Percentiles rank a stretch among this genome's conserved stretches.
phyloP scores from a whole-genome alignment of 2,329 filamentous ascomycete species.

The Colletotrichum zoysiae region DNA sequence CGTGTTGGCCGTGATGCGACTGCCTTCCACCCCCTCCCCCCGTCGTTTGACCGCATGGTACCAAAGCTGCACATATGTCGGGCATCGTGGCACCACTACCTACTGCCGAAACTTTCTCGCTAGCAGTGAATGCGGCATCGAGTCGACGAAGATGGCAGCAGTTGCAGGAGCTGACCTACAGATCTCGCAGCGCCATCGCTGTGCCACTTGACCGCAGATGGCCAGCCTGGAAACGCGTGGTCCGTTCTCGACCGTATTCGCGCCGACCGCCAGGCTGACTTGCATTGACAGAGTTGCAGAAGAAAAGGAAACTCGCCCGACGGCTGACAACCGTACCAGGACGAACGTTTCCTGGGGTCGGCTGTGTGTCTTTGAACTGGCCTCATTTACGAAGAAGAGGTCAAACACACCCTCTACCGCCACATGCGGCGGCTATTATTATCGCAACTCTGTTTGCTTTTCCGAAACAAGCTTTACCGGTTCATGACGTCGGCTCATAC shows the following conservation, averaged over 20 bases:
- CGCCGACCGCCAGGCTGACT: slow-evolving; percentile 24
- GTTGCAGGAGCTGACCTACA: slow-evolving; percentile 15
- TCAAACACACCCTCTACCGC: not conserved
- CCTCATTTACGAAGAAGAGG: slow-evolving; percentile 8
- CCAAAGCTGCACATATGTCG: slow-evolving; percentile 15
- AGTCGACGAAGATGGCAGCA: not conserved
- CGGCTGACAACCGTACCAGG: slow-evolving; percentile 2
- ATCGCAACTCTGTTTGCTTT: slow-evolving; percentile 20
- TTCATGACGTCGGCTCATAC: slow-evolving; percentile 25
- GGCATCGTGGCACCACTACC: slow-evolving; percentile 33
- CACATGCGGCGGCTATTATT: slow-evolving; percentile 15
- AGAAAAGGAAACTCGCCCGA: slow-evolving; percentile 2
- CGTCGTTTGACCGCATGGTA: not conserved
- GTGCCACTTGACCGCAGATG: slow-evolving; percentile 28
- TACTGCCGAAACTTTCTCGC: slow-evolving; percentile 2
- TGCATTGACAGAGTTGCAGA: slow-evolving; percentile 25
- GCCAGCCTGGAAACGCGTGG: slow-evolving; percentile 17
- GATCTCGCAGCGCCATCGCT: slow-evolving; percentile 26
- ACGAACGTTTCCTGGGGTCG: not conserved
- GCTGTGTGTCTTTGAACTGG: slow-evolving; percentile 18
- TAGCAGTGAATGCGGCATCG: not conserved
- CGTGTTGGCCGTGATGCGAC: slow-evolving; percentile 6
- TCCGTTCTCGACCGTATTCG: slow-evolving; percentile 24
- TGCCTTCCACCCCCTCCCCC: not conserved
- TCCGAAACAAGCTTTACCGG: slow-evolving; percentile 9